Conservation (phyloP, 2,329 filamentous ascomycete species). For the Seiridium cupressi region DNA sequence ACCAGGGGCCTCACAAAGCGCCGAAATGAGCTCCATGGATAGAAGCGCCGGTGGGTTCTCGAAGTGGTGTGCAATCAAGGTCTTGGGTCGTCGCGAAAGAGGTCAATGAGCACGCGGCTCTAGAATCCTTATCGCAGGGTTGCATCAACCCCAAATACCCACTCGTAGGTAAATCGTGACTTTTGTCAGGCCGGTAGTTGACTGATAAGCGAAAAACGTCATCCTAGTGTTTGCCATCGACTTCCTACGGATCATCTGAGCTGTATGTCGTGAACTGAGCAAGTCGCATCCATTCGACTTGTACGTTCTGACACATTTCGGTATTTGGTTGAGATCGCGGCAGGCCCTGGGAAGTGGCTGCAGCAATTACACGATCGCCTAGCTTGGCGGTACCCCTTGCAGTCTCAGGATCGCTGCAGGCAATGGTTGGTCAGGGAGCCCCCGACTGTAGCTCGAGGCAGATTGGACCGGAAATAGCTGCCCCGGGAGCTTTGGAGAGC, state of each 20-base stretch:
- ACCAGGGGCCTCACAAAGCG: not conserved
- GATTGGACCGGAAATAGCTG: not conserved
- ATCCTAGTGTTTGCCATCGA: not conserved
- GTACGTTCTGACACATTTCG: not conserved
- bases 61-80: not conserved
- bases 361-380: not conserved
- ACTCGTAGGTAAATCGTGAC: not conserved
- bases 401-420: not conserved
- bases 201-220: not conserved
- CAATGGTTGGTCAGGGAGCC: not conserved
- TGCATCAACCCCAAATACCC: constrained; percentile 6
- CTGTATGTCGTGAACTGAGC: too few species aligned
- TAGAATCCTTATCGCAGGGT: constrained; percentile 5
- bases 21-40: constrained; percentile 2
- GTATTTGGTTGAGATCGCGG: not conserved
- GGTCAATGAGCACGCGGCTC: not conserved
- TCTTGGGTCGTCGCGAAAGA: not conserved
- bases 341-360: not conserved
- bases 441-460: not conserved
- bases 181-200: not conserved
- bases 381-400: not conserved
- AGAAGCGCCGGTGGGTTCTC: not conserved
- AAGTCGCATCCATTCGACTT: too few species aligned
- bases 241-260: not conserved
- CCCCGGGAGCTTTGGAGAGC: not conserved